phyloP scores from a whole-genome alignment of 768 basidiomycete species.

The Amanita phalloides region DNA sequence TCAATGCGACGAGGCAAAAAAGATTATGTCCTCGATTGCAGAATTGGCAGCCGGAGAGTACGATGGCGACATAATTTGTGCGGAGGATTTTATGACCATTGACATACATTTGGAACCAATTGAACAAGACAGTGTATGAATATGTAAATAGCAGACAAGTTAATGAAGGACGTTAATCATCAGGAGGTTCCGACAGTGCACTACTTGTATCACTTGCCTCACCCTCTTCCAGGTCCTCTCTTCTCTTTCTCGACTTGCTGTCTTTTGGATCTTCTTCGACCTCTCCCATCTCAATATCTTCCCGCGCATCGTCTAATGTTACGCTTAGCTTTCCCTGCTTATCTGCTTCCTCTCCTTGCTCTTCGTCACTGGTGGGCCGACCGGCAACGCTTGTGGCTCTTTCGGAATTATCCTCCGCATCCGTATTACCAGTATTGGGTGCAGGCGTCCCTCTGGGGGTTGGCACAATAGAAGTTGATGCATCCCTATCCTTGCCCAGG shows the following conservation, averaged over 20 bases:
- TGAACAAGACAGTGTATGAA: slow-evolving; percentile 10
- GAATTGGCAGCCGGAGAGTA: slow-evolving; percentile 43
- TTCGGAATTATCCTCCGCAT: slow-evolving; percentile 11
- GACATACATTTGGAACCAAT: slow-evolving; percentile 34
- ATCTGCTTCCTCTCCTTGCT: slow-evolving; percentile 30
- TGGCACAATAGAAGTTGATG: slow-evolving; percentile 26
- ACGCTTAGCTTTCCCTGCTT: slow-evolving; percentile 6
- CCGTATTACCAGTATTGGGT: slow-evolving; percentile 19
- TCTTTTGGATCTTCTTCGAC: slow-evolving; percentile 60
- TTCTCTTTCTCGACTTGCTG: slow-evolving; percentile 42
- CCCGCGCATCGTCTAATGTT: slow-evolving; percentile 17
- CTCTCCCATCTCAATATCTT: slow-evolving; percentile 91
- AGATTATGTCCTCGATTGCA: slow-evolving; percentile 55
- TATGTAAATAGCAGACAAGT: slow-evolving; percentile 8
- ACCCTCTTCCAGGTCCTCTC: slow-evolving; percentile 78
- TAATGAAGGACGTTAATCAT: slow-evolving; percentile 25
- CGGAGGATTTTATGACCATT: slow-evolving; percentile 66
- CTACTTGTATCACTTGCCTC: slow-evolving; percentile 79
- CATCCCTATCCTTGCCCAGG: slow-evolving; percentile 59
- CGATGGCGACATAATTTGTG: slow-evolving; percentile 51
- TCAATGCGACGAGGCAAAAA: slow-evolving; percentile 36
- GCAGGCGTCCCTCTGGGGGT: slow-evolving; percentile 41
- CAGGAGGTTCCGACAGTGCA: slow-evolving; percentile 67
- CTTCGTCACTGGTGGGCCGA: slow-evolving; percentile 22
- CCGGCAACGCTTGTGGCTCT: slow-evolving; percentile 15